Conservation (phyloP, 331 rosid species). For the Arachis monticola region DNA sequence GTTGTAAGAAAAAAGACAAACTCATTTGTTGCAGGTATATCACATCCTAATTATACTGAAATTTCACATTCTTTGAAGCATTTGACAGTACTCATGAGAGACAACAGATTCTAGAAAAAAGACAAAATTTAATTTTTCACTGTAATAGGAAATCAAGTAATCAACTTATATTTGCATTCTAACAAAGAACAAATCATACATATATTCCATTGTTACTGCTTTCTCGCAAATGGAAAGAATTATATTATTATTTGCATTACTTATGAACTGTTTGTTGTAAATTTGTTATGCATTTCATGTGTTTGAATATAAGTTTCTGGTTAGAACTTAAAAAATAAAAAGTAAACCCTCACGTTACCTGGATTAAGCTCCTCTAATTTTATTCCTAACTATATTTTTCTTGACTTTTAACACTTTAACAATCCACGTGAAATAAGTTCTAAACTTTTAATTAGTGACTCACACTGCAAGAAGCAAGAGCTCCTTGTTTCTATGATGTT, state of each 20-base stretch:
- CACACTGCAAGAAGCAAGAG: no score
- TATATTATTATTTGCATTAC: not conserved
- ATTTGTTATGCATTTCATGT: constrained; percentile 1
- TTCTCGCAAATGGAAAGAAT: not conserved
- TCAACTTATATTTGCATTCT: constrained; percentile 31
- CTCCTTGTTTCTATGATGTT: no score
- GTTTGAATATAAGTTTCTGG: constrained; percentile 7
- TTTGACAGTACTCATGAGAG: constrained; percentile 60
- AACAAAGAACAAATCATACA: constrained; percentile 17
- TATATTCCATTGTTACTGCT: not conserved
- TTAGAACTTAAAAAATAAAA: not conserved
- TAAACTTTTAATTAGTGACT: no score
- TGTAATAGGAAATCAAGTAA: constrained; percentile 8
- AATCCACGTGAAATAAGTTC: no score
- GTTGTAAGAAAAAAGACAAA: constrained; percentile 58
- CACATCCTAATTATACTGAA: constrained; percentile 56
- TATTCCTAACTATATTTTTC: no score
- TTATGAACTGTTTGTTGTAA: not conserved
- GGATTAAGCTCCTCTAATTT: no score
- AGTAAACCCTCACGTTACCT: no score
- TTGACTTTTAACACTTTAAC: no score
- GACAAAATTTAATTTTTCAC: constrained; percentile 36
- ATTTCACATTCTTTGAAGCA: constrained; percentile 56
- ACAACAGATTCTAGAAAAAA: constrained; percentile 34
- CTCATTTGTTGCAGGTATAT: constrained; percentile 62